Base-by-base conservation (phyloP, 2,329 filamentous ascomycete genomes). In the Aspergillus thermomutatus region DNA sequence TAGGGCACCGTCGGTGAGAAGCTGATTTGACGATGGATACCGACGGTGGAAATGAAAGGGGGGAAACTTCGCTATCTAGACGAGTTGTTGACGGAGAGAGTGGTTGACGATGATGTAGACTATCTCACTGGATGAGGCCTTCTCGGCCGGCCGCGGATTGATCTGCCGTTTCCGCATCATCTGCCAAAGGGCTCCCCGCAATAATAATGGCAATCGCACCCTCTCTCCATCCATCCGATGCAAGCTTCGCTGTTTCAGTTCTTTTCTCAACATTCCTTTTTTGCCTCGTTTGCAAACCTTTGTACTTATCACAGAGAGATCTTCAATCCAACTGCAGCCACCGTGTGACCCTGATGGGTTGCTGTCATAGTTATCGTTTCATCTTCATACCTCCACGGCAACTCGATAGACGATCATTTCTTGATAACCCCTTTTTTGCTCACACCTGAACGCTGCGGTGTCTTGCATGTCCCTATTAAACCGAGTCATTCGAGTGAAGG, bases 271-370 rank as follows among this genome's bases (percentile, higher is more conserved):
- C 43, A 46, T 23, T 23, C 43, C 31, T 37, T 26, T 46, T 14
- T 14, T 21, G 41, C 26, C 34, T 52, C 21, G 49, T 46, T 23
- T 50, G 21, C 23, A 19, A 10, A 23, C 34, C 34, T 50, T 45
- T 52, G n/a, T 31, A 27, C 37, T 19, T 25, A 53, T 53, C 25
- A n/a, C 45, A 52, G 37, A 52, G 50, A n/a, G 37, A 49, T 50
- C 53, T 17, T 55, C 34, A 23, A 25, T 50, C 52, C 49, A 34
- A 55, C 47, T 49, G 57, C 51, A 55, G 55, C 62, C 57, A 60
- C 57, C 26, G 52, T 63, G 43, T 59, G 53, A 63, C 63, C 55
- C 61, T 61, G 50, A 68, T 67, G 66, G 61, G 61, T 57, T 52
- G 50, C 49, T 41, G 54, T 60, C 52, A 27, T 50, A 55, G 46